A percentile compares a stretch with the other conserved stretches of the same genome.
Conservation (phyloP, 2,329 filamentous ascomycete genomes). For the Trichophyton schoenleinii region DNA sequence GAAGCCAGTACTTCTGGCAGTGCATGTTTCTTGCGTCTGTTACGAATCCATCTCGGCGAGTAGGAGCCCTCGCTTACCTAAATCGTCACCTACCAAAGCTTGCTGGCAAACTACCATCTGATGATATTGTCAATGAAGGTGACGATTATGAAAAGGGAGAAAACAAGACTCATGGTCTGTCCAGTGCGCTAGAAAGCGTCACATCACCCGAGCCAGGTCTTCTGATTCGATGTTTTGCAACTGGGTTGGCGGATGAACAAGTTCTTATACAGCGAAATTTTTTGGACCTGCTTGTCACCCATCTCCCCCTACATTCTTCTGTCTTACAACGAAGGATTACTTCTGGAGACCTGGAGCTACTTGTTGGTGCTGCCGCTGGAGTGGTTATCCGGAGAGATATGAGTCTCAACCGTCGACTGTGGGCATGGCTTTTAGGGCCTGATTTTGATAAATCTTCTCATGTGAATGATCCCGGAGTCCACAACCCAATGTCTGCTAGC, state of each 20-base stretch:
- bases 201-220: conserved; percentile 75
- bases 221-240: conserved; percentile 79
- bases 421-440: conserved; percentile 89
- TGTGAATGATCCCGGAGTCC: conserved; percentile 22
- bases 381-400: conserved; percentile 87
- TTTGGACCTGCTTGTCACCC: conserved; percentile 79
- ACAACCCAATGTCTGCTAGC: conserved; percentile 19
- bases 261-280: conserved; percentile 88
- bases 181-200: conserved; percentile 34
- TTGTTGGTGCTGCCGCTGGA: conserved; percentile 70
- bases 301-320: conserved; percentile 70
- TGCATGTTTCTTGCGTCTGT: conserved; percentile 90
- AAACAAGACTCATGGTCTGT: conserved; percentile 19
- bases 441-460: conserved; percentile 38
- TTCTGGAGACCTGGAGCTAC: conserved; percentile 61
- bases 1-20: conserved; percentile 93
- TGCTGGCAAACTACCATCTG: conserved; percentile 26
- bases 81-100: conserved; percentile 65
- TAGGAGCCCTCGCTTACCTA: conserved; percentile 79
- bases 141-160: conserved; percentile 16
- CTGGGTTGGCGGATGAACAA: conserved; percentile 76
- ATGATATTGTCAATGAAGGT: not conserved
- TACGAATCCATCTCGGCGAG: conserved; percentile 70
- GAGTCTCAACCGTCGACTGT: conserved; percentile 89
- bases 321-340: conserved; percentile 67